phyloP scores from a whole-genome alignment of 768 basidiomycete species.

The Pleurotus tuoliensis region DNA sequence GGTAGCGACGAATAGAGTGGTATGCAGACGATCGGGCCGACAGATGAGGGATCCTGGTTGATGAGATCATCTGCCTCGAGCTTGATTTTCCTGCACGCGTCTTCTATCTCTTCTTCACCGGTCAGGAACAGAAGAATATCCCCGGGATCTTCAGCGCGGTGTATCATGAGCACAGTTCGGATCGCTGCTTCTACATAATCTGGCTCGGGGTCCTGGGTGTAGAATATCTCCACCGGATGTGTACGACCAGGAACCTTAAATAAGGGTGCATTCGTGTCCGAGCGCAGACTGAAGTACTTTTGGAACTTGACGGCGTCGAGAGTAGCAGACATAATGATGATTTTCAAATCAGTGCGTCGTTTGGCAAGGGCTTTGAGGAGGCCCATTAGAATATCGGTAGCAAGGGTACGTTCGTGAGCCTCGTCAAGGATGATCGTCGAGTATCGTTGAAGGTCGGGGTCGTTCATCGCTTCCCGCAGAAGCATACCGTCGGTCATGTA shows the following conservation, averaged over 20 bases:
- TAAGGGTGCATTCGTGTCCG: constrained; percentile 55
- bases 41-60: constrained; percentile 63
- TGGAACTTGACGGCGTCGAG: constrained; percentile 96
- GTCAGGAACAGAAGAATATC: constrained; percentile 95
- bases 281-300: constrained; percentile 74
- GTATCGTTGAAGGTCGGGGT: constrained; percentile 82
- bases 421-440: constrained; percentile 99
- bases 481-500: constrained; percentile 99
- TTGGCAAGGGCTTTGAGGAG: constrained; percentile 83
- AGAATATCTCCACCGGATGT: constrained; percentile 94
- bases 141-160: constrained; percentile 90
- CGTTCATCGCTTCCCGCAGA: constrained; percentile 97
- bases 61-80: constrained; percentile 82
- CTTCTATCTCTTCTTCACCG: constrained; percentile 98
- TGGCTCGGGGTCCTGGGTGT: constrained; percentile 87
- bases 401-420: constrained; percentile 96
- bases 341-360: constrained; percentile 84
- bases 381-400: constrained; percentile 98
- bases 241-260: constrained; percentile 93
- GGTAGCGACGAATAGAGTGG: constrained; percentile 95
- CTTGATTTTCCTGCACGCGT: constrained; percentile 91
- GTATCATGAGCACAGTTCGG: constrained; percentile 94
- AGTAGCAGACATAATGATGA: constrained; percentile 98
- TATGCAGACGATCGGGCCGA: constrained; percentile 86
- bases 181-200: constrained; percentile 98